phyloP scores from a whole-genome alignment of 805 yeast species.

The Metschnikowia orientalis region DNA sequence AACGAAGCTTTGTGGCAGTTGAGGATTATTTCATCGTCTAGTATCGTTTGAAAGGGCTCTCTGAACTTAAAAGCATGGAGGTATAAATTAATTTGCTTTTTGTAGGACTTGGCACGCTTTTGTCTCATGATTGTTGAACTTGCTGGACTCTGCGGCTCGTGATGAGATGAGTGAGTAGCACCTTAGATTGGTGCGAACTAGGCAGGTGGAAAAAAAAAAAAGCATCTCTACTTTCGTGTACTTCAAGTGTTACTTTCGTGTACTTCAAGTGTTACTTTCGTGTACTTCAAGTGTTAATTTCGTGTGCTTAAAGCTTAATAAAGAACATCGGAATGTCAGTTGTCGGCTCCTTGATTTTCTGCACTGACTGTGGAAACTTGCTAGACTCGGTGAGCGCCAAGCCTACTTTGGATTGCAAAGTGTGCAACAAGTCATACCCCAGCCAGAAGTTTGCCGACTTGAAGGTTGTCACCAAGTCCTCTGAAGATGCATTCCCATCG shows the following conservation, averaged over 20 bases:
- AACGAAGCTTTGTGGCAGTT: constrained; percentile 63
- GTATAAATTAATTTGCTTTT: constrained; percentile 86
- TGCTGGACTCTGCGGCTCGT: too few species aligned
- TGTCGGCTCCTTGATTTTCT: constrained; percentile 92
- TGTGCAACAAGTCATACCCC: constrained; percentile 43
- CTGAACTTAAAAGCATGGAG: constrained; percentile 85
- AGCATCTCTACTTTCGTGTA: too few species aligned
- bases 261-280: too few species aligned
- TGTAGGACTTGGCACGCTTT: constrained; percentile 89
- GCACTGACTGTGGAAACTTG: constrained; percentile 88
- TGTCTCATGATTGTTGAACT: constrained; percentile 72
- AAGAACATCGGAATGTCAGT: constrained; percentile 77
- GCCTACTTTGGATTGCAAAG: constrained; percentile 51
- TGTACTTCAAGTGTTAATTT: too few species aligned
- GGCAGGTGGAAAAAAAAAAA: too few species aligned
- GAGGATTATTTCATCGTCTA: constrained; percentile 74
- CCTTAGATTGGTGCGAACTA: too few species aligned
- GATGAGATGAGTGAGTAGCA: too few species aligned
- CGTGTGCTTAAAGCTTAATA: too few species aligned
- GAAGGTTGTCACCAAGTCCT: constrained; percentile 81
- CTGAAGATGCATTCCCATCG: constrained; percentile 94
- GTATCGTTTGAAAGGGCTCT: constrained; percentile 86
- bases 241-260: too few species aligned
- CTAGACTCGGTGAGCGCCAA: constrained; percentile 61
- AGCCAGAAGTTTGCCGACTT: constrained; percentile 62